A percentile compares a stretch with the other conserved stretches of the same genome.
phyloP scores from a whole-genome alignment of 495 filamentous ascomycete species.

The Talaromyces trachyspermus region DNA sequence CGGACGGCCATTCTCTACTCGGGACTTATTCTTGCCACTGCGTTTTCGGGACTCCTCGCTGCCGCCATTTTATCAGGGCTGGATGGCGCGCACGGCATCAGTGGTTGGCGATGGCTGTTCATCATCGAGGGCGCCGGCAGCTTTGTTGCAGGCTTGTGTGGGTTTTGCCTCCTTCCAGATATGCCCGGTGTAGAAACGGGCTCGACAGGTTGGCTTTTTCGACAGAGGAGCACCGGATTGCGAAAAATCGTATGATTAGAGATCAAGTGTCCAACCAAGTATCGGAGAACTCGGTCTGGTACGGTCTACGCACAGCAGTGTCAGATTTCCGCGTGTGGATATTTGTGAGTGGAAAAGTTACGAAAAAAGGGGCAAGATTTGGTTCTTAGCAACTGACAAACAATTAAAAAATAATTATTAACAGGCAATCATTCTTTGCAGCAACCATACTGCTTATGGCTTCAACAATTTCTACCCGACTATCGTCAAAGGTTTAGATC shows the following conservation, averaged over 20 bases:
- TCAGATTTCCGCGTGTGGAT: constrained; percentile 33
- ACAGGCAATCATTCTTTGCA: constrained; percentile 20
- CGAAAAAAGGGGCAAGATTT: background rate
- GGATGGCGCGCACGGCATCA: constrained; percentile 44
- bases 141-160: constrained; percentile 51
- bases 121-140: constrained; percentile 60
- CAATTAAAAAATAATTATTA: background rate
- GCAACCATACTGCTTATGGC: constrained; percentile 20
- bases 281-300: constrained; percentile 11
- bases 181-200: constrained; percentile 39
- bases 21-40: constrained; percentile 32
- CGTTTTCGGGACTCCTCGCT: constrained; percentile 42
- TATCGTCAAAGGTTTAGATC: constrained; percentile 46
- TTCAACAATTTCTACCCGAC: constrained; percentile 51
- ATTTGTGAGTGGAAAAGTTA: constrained; percentile 12
- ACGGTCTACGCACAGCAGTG: constrained; percentile 28
- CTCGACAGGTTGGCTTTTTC: constrained; percentile 42
- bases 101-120: constrained; percentile 71
- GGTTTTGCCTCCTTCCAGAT: constrained; percentile 67
- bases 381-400: background rate
- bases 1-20: constrained; percentile 39
- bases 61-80: constrained; percentile 20
- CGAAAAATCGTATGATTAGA: background rate
- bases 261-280: constrained; percentile 1
- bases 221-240: background rate